phyloP scores from a whole-genome alignment of 345 rosid genomes.

The Eucalyptus albens region DNA sequence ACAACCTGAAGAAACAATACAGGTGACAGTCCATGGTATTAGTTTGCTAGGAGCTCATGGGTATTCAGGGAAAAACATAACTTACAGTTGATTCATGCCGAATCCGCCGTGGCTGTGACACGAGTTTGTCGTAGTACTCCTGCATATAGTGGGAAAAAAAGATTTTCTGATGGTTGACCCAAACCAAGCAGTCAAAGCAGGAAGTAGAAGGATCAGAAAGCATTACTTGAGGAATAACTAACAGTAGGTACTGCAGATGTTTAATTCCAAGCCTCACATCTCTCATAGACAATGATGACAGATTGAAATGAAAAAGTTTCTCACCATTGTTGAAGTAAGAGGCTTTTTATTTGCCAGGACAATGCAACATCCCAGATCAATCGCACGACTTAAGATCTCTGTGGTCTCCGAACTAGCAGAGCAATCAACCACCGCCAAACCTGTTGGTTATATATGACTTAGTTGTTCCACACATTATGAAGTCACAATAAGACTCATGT shows the following conservation, averaged over 20 bases:
- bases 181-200: background rate
- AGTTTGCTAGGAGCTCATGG: background rate
- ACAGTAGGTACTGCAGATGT: background rate
- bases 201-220: background rate
- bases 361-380: constrained; percentile 58
- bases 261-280: background rate
- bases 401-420: constrained; percentile 66
- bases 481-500: background rate
- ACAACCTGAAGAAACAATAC: background rate
- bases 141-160: background rate
- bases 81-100: constrained; percentile 94
- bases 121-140: constrained; percentile 69
- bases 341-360: constrained; percentile 95
- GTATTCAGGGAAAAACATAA: background rate
- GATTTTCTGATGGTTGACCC: background rate
- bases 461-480: background rate
- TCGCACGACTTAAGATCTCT: constrained; percentile 33
- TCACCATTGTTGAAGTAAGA: constrained; percentile 72
- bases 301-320: background rate
- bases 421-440: constrained; percentile 77
- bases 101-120: constrained; percentile 40
- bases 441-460: constrained; percentile 3
- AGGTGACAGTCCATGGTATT: background rate
- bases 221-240: background rate
- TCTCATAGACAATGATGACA: background rate